These are phyloP conservation scores for Galerina marginata DNA, from an alignment of 768 basidiomycete genomes.

Conservation along the genomic window DNA sequence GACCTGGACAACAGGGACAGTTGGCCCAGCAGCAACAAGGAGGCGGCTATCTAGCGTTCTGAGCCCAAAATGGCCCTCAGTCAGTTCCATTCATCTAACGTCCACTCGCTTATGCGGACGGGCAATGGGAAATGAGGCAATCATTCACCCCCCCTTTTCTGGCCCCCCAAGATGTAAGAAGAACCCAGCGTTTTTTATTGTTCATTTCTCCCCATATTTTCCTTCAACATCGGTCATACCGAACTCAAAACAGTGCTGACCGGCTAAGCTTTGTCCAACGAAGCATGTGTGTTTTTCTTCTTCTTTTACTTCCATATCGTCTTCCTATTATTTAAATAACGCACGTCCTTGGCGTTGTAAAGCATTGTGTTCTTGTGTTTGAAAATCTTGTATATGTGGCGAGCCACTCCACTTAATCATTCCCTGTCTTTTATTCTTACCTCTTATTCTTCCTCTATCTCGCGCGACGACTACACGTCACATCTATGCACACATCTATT, in stretches of 20 bases:
- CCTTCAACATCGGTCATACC: background rate
- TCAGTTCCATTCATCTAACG: background rate
- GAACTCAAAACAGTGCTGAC: background rate
- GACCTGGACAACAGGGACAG: constrained; percentile 43
- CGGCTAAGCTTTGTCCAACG: background rate
- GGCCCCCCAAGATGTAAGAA: too few species aligned
- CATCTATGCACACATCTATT: constrained; percentile 14
- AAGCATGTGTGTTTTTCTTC: background rate
- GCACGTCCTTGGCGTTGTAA: background rate
- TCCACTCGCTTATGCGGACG: too few species aligned
- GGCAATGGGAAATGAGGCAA: too few species aligned
- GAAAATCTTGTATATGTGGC: constrained; percentile 2
- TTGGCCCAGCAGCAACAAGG: constrained; percentile 15
- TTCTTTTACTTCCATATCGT: background rate
- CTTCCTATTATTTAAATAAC: constrained; percentile 8
- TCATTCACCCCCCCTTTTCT: too few species aligned
- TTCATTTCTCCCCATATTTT: too few species aligned
- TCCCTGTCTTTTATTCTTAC: background rate
- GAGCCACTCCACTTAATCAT: background rate
- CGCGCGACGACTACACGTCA: background rate
- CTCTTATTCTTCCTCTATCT: background rate
- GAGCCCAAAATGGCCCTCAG: background rate
- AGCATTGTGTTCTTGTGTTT: background rate
- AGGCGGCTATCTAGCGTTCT: constrained; percentile 18
- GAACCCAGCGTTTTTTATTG: too few species aligned